Conservation (phyloP, 192 early-diverging fungal species). For the Podila epigama region DNA sequence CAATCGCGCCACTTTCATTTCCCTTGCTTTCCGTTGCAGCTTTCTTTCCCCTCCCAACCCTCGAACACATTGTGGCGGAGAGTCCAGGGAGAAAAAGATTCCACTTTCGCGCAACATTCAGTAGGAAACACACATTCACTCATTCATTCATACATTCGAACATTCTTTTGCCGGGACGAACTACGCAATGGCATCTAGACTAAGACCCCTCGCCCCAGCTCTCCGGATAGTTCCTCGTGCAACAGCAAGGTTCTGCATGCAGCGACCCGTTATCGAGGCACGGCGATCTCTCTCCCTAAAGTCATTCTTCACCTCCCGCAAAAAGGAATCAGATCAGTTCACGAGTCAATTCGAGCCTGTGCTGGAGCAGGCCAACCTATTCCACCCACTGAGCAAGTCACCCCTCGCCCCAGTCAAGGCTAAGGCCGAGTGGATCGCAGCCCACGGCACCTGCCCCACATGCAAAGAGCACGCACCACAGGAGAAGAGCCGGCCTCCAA, state of each 20-base stretch:
- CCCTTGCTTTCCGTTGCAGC: not conserved
- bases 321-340: slow-evolving; percentile 29
- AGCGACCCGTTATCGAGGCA: slow-evolving; percentile 8
- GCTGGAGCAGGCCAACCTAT: slow-evolving; percentile 63
- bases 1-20: too few relatives aligned
- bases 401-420: slow-evolving; percentile 73
- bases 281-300: slow-evolving; percentile 39
- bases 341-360: slow-evolving; percentile 48
- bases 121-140: not conserved
- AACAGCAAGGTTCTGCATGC: slow-evolving; percentile 3
- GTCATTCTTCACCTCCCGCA: slow-evolving; percentile 47
- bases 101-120: not conserved
- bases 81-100: too few relatives aligned
- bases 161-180: too few relatives aligned
- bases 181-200: slow-evolving; percentile 33
- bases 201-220: slow-evolving; percentile 39
- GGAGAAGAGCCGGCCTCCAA: slow-evolving; percentile 55
- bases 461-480: slow-evolving; percentile 60
- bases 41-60: not conserved
- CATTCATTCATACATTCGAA: not conserved
- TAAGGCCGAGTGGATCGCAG: slow-evolving; percentile 65
- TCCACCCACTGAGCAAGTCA: slow-evolving; percentile 74
- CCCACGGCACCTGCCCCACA: slow-evolving; percentile 72
- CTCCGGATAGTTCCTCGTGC: slow-evolving; percentile 36
- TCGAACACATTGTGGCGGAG: not conserved